phyloP scores from a whole-genome alignment of 345 rosid genomes.

The Salix suchowensis region DNA sequence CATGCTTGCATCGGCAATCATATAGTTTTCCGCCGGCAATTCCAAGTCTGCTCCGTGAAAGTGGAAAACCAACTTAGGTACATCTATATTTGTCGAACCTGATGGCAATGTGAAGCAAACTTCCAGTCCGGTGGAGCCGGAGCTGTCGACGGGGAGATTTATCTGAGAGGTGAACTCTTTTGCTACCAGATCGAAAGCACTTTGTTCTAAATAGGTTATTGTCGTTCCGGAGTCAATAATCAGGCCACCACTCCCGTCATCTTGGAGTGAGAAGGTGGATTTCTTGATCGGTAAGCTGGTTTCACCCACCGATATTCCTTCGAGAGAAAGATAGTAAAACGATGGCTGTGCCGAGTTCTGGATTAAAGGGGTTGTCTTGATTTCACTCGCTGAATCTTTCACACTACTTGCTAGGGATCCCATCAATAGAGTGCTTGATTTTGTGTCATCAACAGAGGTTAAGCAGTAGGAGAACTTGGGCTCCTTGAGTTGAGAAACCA shows the following conservation, averaged over 20 bases:
- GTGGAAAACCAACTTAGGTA: conserved; percentile 70
- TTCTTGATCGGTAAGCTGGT: conserved; percentile 51
- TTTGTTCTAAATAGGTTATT: conserved; percentile 60
- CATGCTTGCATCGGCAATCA: conserved; percentile 56
- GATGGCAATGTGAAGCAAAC: conserved; percentile 65
- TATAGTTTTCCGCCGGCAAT: conserved; percentile 72
- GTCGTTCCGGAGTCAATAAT: conserved; percentile 93
- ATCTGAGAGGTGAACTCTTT: conserved; percentile 50
- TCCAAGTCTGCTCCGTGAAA: conserved; percentile 73
- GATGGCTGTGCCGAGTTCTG: conserved; percentile 65
- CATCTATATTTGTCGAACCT: conserved; percentile 28
- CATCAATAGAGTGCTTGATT: conserved; percentile 61
- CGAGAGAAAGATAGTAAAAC: conserved; percentile 74
- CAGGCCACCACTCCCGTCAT: conserved; percentile 82
- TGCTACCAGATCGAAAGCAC: conserved; percentile 45
- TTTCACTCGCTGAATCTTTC: conserved; percentile 9
- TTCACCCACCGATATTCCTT: conserved; percentile 81
- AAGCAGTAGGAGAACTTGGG: conserved; percentile 79
- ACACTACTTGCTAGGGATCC: conserved; percentile 47
- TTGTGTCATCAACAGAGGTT: conserved; percentile 52
- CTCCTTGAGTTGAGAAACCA: conserved; percentile 72
- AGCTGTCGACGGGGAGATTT: conserved; percentile 44
- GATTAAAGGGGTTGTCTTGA: conserved; percentile 53
- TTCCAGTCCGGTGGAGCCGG: conserved; percentile 68
- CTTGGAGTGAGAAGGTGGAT: conserved; percentile 57